phyloP scores from a whole-genome alignment of 2,329 filamentous ascomycete species.

The Raffaelea albimanens region DNA sequence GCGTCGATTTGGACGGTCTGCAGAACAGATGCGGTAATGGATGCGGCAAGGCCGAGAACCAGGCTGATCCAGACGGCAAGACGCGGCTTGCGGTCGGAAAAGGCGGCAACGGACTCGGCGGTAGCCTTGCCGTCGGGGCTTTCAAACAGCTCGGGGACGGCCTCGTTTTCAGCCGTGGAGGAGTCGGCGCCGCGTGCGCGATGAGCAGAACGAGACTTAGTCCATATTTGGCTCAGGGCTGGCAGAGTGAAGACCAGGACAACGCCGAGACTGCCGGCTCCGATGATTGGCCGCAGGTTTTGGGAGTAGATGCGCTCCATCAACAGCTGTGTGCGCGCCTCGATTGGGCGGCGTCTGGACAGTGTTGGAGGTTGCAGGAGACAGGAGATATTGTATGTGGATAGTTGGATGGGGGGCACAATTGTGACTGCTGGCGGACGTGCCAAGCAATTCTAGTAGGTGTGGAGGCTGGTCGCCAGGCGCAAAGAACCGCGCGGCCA shows the following conservation, averaged over 20 bases:
- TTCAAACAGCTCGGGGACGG: constrained; percentile 18
- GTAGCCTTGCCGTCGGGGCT: constrained; percentile 23
- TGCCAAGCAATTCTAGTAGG: no score
- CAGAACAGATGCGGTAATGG: constrained; percentile 16
- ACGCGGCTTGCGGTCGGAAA: constrained; percentile 19
- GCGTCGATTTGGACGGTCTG: neutral
- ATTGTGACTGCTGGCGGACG: no score
- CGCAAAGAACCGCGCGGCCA: no score
- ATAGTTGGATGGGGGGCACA: no score
- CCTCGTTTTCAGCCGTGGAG: constrained; percentile 12
- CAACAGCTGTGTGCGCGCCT: neutral
- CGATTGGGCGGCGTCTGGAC: no score
- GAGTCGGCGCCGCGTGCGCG: constrained; percentile 3
- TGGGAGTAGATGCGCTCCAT: constrained; percentile 6
- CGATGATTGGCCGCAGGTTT: constrained; percentile 7
- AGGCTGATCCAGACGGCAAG: constrained; percentile 16
- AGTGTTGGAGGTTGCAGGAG: no score
- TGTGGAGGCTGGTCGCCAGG: no score
- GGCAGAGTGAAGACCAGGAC: constrained; percentile 14
- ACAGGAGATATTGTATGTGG: no score
- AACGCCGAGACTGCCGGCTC: constrained; percentile 9
- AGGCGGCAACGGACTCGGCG: constrained; percentile 21
- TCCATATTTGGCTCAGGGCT: constrained; percentile 10
- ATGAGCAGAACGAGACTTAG: constrained; percentile 7
- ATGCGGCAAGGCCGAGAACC: constrained; percentile 16